Percentiles rank a stretch among this genome's conserved stretches.
Evolutionary conservation across 345 rosid species (phyloP).

Genomic region (Boechera stricta): DNA sequence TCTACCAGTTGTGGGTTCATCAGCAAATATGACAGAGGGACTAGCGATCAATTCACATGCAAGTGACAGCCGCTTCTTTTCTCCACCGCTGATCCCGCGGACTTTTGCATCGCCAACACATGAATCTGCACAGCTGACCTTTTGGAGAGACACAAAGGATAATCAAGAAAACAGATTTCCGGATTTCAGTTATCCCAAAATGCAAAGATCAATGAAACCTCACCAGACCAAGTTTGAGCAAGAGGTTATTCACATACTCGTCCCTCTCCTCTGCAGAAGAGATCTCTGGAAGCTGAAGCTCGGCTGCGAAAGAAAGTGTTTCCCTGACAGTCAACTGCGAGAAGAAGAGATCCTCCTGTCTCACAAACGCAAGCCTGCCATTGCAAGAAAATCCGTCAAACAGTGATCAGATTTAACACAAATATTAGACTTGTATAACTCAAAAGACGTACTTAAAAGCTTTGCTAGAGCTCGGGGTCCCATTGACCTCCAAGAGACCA

Average conservation of each 20-base stretch:
- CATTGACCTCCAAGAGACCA: constrained; percentile 92
- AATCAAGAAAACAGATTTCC: constrained; percentile 29
- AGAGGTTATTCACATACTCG: constrained; percentile 75
- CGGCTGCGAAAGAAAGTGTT: constrained; percentile 88
- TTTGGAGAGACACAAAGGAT: constrained; percentile 45
- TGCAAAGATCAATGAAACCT: constrained; percentile 35
- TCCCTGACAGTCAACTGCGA: constrained; percentile 95
- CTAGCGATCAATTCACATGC: constrained; percentile 99
- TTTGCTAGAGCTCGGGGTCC: constrained; percentile 63
- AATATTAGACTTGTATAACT: not conserved
- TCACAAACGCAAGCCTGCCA: constrained; percentile 84
- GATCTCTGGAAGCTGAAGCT: constrained; percentile 82
- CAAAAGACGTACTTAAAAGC: constrained; percentile 64
- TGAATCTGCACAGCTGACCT: constrained; percentile 91
- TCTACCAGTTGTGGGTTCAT: constrained; percentile 96
- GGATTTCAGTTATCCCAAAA: not conserved
- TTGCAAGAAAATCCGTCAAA: constrained; percentile 30
- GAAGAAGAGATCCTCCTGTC: constrained; percentile 97
- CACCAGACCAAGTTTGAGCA: constrained; percentile 88
- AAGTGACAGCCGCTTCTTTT: constrained; percentile 83
- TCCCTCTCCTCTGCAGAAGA: constrained; percentile 80
- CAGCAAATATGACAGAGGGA: constrained; percentile 96
- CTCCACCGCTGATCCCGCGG: constrained; percentile 99
- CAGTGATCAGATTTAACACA: constrained; percentile 25
- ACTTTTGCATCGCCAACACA: constrained; percentile 95